A percentile compares a stretch with the other conserved stretches of the same genome.
Evolutionary conservation across 1,284 basidiomycete genomes (phyloP).

Genomic region (Apiotrichum gracile): DNA sequence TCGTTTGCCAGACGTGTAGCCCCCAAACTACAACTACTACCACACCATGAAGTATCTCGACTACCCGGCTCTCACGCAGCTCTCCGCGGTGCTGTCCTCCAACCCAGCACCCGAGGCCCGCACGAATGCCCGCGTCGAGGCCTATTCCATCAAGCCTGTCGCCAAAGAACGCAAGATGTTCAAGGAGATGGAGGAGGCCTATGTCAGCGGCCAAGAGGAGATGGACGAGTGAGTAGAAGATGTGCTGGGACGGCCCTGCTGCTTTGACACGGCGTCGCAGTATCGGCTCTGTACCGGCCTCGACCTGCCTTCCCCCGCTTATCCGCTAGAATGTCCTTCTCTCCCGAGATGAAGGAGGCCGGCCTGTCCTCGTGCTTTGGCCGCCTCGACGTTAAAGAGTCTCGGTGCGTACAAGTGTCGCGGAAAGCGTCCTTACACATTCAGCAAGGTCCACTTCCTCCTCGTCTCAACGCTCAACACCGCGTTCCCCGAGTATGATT

Average conservation of each 20-base stretch:
- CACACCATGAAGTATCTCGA: conserved; percentile 85
- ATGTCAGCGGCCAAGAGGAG: conserved; percentile 51
- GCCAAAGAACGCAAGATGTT: conserved; percentile 95
- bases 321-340: conserved; percentile 39
- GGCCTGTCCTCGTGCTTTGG: conserved; percentile 46
- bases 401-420: conserved; percentile 29
- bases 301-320: background rate
- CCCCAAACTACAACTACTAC: background rate
- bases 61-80: conserved; percentile 67
- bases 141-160: conserved; percentile 96
- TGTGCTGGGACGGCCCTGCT: background rate
- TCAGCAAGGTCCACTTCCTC: conserved; percentile 52
- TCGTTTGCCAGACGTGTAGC: conserved; percentile 1
- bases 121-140: conserved; percentile 89
- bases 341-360: conserved; percentile 46
- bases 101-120: conserved; percentile 74
- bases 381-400: conserved; percentile 44
- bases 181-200: conserved; percentile 80
- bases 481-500: conserved; percentile 96
- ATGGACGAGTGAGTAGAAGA: conserved; percentile 43
- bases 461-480: conserved; percentile 95
- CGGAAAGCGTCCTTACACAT: background rate
- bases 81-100: conserved; percentile 69
- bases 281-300: background rate
- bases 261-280: background rate